phyloP scores from a whole-genome alignment of 2,329 filamentous ascomycete genomes.

The Monosporascus sp. region DNA sequence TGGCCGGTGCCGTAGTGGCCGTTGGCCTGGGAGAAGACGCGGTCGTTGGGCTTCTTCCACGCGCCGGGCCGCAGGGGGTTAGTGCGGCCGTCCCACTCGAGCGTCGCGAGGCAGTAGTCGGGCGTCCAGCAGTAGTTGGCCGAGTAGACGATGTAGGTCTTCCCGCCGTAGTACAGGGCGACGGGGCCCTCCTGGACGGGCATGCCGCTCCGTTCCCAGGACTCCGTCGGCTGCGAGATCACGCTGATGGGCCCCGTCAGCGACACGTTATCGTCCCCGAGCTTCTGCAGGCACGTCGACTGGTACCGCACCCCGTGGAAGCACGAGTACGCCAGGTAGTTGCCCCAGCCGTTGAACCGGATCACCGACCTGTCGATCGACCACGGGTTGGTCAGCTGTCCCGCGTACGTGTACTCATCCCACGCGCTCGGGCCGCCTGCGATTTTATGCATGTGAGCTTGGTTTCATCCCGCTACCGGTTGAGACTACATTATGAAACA shows the following conservation, averaged over 20 bases:
- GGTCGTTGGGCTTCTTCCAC: constrained; percentile 48
- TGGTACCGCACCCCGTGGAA: constrained; percentile 36
- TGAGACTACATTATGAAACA: not conserved
- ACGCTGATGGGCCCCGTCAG: constrained; percentile 39
- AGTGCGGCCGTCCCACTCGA: constrained; percentile 46
- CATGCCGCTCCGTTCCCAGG: constrained; percentile 44
- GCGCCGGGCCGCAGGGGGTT: constrained; percentile 38
- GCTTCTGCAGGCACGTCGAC: constrained; percentile 33
- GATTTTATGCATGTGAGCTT: not conserved
- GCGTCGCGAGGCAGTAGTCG: constrained; percentile 47
- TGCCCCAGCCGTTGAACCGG: constrained; percentile 37
- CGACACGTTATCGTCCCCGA: constrained; percentile 34
- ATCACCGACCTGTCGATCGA: constrained; percentile 50
- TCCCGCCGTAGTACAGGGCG: constrained; percentile 47
- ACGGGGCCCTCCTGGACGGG: constrained; percentile 52
- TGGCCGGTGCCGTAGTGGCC: constrained; percentile 54
- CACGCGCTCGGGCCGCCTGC: constrained; percentile 46
- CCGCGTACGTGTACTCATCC: constrained; percentile 45
- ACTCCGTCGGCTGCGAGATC: constrained; percentile 44
- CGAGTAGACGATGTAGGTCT: constrained; percentile 48
- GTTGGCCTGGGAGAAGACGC: constrained; percentile 46
- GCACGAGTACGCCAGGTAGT: constrained; percentile 53
- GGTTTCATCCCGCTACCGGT: not conserved
- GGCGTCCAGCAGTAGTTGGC: constrained; percentile 53
- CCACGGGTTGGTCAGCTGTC: constrained; percentile 43